Conservation (phyloP, 345 rosid genomes). For the Aegle marmelos region DNA sequence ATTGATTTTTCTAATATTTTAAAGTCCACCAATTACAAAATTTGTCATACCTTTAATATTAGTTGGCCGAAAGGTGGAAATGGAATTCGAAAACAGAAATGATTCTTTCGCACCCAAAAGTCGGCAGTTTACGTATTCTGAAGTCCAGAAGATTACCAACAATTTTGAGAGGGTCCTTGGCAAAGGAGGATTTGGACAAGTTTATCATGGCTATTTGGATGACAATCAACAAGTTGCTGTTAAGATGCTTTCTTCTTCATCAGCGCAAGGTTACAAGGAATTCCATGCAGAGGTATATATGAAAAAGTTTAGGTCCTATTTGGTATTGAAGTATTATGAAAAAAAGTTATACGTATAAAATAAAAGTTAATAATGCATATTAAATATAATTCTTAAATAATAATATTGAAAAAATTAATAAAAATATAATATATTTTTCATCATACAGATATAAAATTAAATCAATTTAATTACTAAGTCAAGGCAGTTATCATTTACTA, state of each 20-base stretch:
- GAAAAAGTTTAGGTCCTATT: too few species aligned
- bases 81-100: not conserved
- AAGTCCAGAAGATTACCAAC: constrained; percentile 33
- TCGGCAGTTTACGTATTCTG: constrained; percentile 28
- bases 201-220: constrained; percentile 41
- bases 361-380: too few species aligned
- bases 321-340: rapidly evolving
- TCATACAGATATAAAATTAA: too few species aligned
- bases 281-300: constrained; percentile 18
- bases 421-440: too few species aligned
- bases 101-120: constrained; percentile 22
- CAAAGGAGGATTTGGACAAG: constrained; percentile 64
- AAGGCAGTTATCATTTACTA: too few species aligned
- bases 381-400: too few species aligned
- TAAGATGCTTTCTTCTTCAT: constrained; percentile 43
- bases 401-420: too few species aligned
- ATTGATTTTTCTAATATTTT: too few species aligned
- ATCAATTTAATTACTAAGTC: too few species aligned
- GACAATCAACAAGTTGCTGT: constrained; percentile 42
- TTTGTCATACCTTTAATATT: not conserved
- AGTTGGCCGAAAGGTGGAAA: not conserved
- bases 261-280: constrained; percentile 43
- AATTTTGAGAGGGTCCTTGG: constrained; percentile 47
- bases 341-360: too few species aligned
- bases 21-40: constrained; percentile 1